These are phyloP conservation scores for Atalantia buxifolia DNA, from an alignment of 345 rosid species.

Conservation along the genomic window DNA sequence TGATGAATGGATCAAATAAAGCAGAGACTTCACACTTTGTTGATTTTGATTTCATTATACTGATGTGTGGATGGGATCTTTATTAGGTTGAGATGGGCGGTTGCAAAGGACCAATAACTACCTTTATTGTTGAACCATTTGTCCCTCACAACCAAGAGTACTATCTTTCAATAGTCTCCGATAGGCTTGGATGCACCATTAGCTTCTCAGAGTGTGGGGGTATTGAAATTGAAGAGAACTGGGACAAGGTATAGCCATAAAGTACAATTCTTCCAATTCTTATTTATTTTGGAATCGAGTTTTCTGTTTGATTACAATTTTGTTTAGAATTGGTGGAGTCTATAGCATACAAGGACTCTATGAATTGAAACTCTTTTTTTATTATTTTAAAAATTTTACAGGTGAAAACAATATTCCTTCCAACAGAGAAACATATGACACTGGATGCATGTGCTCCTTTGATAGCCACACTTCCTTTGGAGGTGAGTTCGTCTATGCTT, in stretches of 20 bases:
- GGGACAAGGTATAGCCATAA: constrained; percentile 69
- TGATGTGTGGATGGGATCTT: constrained; percentile 11
- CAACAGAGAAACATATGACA: constrained; percentile 68
- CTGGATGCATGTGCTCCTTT: constrained; percentile 81
- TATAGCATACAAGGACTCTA: not conserved
- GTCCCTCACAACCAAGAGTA: constrained; percentile 88
- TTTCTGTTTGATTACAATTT: not conserved
- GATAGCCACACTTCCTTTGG: constrained; percentile 95
- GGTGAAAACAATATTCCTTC: constrained; percentile 83
- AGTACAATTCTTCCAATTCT: not conserved
- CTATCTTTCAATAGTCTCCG: constrained; percentile 81
- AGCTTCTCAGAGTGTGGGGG: constrained; percentile 98
- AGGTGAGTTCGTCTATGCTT: constrained; percentile 40
- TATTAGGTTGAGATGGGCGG: constrained; percentile 88
- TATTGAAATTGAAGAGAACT: constrained; percentile 96
- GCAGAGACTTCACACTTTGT: not conserved
- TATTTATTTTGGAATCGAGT: not conserved
- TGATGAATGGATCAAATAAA: constrained; percentile 19
- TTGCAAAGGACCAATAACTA: constrained; percentile 87
- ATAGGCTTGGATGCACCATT: constrained; percentile 85
- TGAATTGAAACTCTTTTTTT: constrained; percentile 10
- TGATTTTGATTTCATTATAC: not conserved
- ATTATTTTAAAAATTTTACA: constrained; percentile 11
- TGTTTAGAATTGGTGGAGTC: not conserved
- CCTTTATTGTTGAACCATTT: constrained; percentile 94